These are phyloP conservation scores for Dichomitus squalens DNA, from an alignment of 1,284 basidiomycete species.

Conservation along the genomic window DNA sequence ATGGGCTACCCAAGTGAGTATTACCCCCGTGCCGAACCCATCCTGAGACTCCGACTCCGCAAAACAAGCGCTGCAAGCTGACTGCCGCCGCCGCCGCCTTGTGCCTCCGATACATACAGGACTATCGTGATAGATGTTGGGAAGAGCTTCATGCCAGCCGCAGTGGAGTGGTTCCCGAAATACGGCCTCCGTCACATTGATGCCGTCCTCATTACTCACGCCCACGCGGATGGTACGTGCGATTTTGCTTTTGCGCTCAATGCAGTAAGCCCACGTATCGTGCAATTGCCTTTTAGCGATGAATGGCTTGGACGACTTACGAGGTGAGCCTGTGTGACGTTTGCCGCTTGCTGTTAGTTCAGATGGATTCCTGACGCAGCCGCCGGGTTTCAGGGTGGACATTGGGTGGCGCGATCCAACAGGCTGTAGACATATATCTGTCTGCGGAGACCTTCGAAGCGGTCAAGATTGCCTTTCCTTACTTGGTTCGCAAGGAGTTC, in stretches of 20 bases:
- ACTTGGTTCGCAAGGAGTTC: conserved; percentile 73
- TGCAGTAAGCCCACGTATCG: conserved; percentile 4
- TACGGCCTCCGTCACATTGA: conserved; percentile 75
- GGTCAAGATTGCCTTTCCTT: conserved; percentile 73
- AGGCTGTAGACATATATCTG: conserved; percentile 73
- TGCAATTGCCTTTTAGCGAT: conserved; percentile 52
- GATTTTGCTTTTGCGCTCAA: not conserved
- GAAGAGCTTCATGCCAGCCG: conserved; percentile 78
- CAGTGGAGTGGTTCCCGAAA: conserved; percentile 80
- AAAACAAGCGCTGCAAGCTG: not conserved
- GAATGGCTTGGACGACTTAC: conserved; percentile 81
- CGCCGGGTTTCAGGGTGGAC: conserved; percentile 66
- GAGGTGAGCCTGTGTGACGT: conserved; percentile 48
- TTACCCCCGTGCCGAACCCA: not conserved
- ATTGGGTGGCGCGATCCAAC: conserved; percentile 63
- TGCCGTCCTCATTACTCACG: conserved; percentile 78
- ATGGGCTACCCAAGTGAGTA: conserved; percentile 55
- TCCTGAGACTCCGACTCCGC: not conserved
- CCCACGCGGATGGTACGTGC: conserved; percentile 72
- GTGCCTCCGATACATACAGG: conserved; percentile 35
- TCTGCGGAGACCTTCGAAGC: conserved; percentile 66
- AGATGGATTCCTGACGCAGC: not conserved
- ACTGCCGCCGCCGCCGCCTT: not conserved
- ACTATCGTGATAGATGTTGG: conserved; percentile 81
- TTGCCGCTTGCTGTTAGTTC: not conserved